Base-by-base conservation (phyloP, 78 protist species). In the Bigelowiella natans region DNA sequence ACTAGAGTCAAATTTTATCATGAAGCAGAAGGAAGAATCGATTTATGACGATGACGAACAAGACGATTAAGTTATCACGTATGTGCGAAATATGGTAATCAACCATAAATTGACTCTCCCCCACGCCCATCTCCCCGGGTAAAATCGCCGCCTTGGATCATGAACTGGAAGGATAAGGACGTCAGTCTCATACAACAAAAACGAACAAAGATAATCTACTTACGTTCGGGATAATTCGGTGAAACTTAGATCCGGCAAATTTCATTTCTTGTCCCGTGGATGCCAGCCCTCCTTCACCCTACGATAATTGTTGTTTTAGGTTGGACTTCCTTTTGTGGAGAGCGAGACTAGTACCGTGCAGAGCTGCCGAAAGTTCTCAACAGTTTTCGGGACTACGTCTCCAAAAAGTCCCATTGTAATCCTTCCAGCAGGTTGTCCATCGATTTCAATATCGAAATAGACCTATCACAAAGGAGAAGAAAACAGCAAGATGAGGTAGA, bases 331-430 rank as follows among this genome's bases (percentile, higher is more conserved):
- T n/a, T n/a, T n/a, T n/a, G n/a, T n/a, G n/a, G n/a, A n/a, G n/a
- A n/a, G n/a, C n/a, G n/a, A n/a, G n/a, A n/a, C n/a, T n/a, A n/a
- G n/a, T n/a, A n/a, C n/a, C 1, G 93, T 91, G 93, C 97, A 95
- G 0, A 97, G 93, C 3, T 40, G 40, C 84, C 96, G 95, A 91
- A 98, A 97, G 95, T 97, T 97, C 87, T 95, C 96, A 0, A 94
- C 96, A 0, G 98, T 96, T 83, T 94, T 93, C 86, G 99, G 99
- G 7, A 90, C 94, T 0, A 85, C 63, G 31, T 95, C 95, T 39
- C 83, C 91, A 30, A 91, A 91, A 26, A 91, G 86, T 39, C 89
- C 93, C 1, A 91, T 30, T 31, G 0, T 39, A 31, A 91, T 39
- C 2, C 93, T 84, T 30, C 93, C 93, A 0, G 93, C 93, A 1